Percentiles rank a stretch among this genome's conserved stretches.
phyloP scores from a whole-genome alignment of 139 green algal species.

The Gonium pectorale region DNA sequence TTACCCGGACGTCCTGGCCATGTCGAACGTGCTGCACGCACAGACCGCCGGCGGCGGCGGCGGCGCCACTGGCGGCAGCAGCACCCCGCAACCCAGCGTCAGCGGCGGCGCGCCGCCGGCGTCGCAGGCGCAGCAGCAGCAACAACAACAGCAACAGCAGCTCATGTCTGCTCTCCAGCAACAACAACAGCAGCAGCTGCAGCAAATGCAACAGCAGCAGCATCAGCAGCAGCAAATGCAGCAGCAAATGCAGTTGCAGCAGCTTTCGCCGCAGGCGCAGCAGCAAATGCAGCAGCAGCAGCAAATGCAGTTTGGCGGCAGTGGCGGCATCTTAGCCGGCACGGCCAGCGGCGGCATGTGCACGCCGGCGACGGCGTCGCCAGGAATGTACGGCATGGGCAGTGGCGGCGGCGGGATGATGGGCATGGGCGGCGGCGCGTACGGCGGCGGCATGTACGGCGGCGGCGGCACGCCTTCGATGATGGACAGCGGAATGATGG shows the following conservation, averaged over 20 bases:
- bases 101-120: not conserved
- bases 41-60: slow-evolving; percentile 9
- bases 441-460: too few species aligned
- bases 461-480: too few species aligned
- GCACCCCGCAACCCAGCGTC: not conserved
- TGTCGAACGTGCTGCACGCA: slow-evolving; percentile 43
- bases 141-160: not conserved
- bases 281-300: too few species aligned
- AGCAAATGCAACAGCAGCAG: not conserved
- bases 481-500: not conserved
- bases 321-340: too few species aligned
- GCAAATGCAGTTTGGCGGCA: too few species aligned
- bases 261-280: too few species aligned
- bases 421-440: too few species aligned
- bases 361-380: too few species aligned
- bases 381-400: too few species aligned
- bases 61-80: not conserved
- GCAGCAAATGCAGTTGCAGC: not conserved
- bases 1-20: slow-evolving; percentile 49
- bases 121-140: not conserved
- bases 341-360: too few species aligned
- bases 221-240: not conserved
- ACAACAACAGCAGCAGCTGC: not conserved
- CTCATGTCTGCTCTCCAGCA: not conserved
- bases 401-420: too few species aligned